Evolutionary conservation across 1,139 yeast genomes (phyloP).

Genomic region (Candida sp.): DNA sequence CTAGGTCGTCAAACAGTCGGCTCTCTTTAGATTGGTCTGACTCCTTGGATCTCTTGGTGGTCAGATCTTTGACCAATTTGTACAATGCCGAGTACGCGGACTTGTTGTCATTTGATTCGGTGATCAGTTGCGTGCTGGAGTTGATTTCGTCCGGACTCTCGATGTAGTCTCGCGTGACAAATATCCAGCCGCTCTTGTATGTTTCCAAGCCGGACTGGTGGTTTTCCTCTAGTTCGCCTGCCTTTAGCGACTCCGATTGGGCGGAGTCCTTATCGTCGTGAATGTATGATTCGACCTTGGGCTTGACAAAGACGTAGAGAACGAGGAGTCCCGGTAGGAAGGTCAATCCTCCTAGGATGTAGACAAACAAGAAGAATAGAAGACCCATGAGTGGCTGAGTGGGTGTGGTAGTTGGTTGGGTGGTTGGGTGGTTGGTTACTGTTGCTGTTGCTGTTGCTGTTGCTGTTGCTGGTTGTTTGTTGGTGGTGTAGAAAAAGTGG

Average conservation of each 20-base stretch:
- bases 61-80: constrained; percentile 51
- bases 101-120: constrained; percentile 46
- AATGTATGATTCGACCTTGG: not conserved
- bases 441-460: no score
- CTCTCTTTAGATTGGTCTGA: constrained; percentile 4
- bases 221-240: constrained; percentile 67
- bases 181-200: constrained; percentile 78
- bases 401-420: not conserved
- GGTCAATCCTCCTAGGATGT: not conserved
- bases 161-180: constrained; percentile 79
- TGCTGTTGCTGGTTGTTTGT: no score
- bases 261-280: not conserved
- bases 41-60: constrained; percentile 14
- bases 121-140: constrained; percentile 36
- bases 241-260: constrained; percentile 22
- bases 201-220: constrained; percentile 66
- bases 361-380: not conserved
- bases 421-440: not conserved
- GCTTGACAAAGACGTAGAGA: not conserved
- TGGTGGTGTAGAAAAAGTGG: no score
- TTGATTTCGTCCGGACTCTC: constrained; percentile 45
- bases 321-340: constrained; percentile 1
- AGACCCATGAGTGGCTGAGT: not conserved
- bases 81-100: constrained; percentile 65
- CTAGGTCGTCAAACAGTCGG: not conserved